phyloP scores from a whole-genome alignment of 2,329 filamentous ascomycete species.

The Trichoderma sp. region DNA sequence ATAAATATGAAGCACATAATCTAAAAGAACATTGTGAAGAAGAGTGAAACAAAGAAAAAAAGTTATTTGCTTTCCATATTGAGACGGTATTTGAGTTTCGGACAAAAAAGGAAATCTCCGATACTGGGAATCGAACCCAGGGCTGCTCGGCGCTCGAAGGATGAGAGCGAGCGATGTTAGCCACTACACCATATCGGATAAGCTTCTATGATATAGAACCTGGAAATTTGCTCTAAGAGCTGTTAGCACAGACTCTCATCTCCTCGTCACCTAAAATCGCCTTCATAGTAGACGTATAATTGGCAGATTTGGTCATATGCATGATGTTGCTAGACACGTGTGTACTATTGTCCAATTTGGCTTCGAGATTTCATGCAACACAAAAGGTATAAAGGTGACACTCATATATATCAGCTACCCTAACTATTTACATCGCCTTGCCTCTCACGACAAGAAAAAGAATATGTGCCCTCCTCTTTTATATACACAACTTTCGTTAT shows the following conservation, averaged over 20 bases:
- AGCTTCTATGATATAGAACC: accelerated
- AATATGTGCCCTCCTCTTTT: too few species aligned
- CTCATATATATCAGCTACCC: background rate
- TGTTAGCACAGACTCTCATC: background rate
- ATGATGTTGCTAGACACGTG: too few species aligned
- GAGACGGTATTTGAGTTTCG: background rate
- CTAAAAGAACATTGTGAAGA: background rate
- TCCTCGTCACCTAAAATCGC: background rate
- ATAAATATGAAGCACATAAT: too few species aligned
- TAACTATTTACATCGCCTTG: background rate
- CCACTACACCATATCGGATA: conserved; percentile 40
- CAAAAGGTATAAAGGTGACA: too few species aligned
- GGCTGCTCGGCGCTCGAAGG: conserved; percentile 33
- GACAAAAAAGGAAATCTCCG: conserved; percentile 26
- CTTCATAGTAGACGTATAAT: background rate
- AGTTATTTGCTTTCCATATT: background rate
- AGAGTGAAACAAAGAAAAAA: background rate
- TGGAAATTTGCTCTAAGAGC: background rate
- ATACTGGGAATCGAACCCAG: conserved; percentile 40
- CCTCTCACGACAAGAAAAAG: background rate
- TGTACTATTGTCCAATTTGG: too few species aligned
- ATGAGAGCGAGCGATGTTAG: conserved; percentile 41
- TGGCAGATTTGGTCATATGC: background rate
- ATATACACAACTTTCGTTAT: background rate
- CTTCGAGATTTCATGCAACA: background rate